Evolutionary conservation across 108 stramenopile species (phyloP).

Genomic region (Skeletonema menzelii): DNA sequence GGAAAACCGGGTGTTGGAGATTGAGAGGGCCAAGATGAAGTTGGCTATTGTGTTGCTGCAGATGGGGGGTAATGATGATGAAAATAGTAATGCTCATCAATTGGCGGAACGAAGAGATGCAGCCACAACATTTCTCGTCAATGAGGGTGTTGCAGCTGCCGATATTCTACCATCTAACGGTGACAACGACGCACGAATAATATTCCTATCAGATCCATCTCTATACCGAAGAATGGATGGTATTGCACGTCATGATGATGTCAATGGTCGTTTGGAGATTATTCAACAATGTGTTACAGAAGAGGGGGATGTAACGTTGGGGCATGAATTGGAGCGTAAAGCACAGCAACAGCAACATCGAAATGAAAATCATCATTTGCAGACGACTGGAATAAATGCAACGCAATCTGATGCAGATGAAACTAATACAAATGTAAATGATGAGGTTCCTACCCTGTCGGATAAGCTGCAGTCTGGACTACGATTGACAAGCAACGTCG

Average conservation of each 20-base stretch:
- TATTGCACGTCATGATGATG: slow-evolving; percentile 33
- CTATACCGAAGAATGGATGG: slow-evolving; percentile 74
- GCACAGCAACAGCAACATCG: slow-evolving; percentile 25
- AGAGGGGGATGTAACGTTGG: slow-evolving; percentile 69
- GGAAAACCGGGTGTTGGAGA: slow-evolving; percentile 78
- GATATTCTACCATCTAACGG: slow-evolving; percentile 10
- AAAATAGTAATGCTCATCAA: slow-evolving; percentile 4
- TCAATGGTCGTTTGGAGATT: slow-evolving; percentile 71
- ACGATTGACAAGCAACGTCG: background rate
- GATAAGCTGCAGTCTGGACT: slow-evolving; percentile 13
- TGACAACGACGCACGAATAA: slow-evolving; percentile 2
- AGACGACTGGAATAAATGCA: slow-evolving; percentile 18
- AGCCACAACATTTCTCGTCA: slow-evolving; percentile 7
- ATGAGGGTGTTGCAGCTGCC: slow-evolving; percentile 20
- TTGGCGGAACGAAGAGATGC: slow-evolving; percentile 18
- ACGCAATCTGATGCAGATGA: background rate
- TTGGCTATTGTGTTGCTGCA: slow-evolving; percentile 56
- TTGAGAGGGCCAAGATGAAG: slow-evolving; percentile 96
- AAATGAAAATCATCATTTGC: slow-evolving; percentile 8
- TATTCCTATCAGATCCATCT: slow-evolving; percentile 80
- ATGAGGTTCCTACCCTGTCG: background rate
- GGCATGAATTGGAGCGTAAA: slow-evolving; percentile 38
- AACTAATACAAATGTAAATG: background rate
- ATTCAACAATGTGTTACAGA: slow-evolving; percentile 68
- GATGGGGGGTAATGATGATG: slow-evolving; percentile 7